Evolutionary conservation across 129 eudicot species (phyloP).

Genomic region (Saposhnikovia divaricata): DNA sequence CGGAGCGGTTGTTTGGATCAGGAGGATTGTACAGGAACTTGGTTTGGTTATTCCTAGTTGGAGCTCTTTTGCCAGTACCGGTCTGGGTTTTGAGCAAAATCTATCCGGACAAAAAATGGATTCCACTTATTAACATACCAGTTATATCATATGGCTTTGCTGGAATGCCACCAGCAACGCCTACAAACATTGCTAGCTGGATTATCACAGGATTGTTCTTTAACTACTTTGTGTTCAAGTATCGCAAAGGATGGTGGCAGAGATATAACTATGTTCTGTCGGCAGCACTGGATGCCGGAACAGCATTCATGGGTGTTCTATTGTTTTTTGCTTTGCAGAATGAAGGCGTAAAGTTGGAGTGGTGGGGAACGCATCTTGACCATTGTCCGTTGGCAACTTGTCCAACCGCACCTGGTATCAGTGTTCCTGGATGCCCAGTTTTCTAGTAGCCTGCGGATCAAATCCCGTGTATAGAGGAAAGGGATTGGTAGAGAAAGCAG

Average conservation of each 20-base stretch:
- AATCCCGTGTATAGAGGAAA: slow-evolving; percentile 6
- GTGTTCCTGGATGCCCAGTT: slow-evolving; percentile 59
- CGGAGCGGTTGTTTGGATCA: slow-evolving; percentile 67
- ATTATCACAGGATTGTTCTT: slow-evolving; percentile 66
- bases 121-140: slow-evolving; percentile 83
- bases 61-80: slow-evolving; percentile 82
- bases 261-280: slow-evolving; percentile 78
- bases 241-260: slow-evolving; percentile 86
- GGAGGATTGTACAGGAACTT: slow-evolving; percentile 85
- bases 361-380: slow-evolving; percentile 89
- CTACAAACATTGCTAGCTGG: slow-evolving; percentile 92
- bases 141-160: slow-evolving; percentile 92
- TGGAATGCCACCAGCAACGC: slow-evolving; percentile 99
- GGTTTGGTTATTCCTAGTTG: slow-evolving; percentile 83
- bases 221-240: slow-evolving; percentile 83
- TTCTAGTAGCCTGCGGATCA: slow-evolving; percentile 34
- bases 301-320: slow-evolving; percentile 89
- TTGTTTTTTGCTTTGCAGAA: slow-evolving; percentile 78
- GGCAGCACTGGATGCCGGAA: slow-evolving; percentile 92
- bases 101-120: slow-evolving; percentile 91
- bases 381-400: slow-evolving; percentile 83
- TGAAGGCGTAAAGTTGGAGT: slow-evolving; percentile 62
- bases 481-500: slow-evolving; percentile 2
- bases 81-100: slow-evolving; percentile 80
- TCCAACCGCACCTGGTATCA: slow-evolving; percentile 80